These are phyloP conservation scores for Anisodus tanguticus DNA, from an alignment of 257 asterid species.

Conservation along the genomic window DNA sequence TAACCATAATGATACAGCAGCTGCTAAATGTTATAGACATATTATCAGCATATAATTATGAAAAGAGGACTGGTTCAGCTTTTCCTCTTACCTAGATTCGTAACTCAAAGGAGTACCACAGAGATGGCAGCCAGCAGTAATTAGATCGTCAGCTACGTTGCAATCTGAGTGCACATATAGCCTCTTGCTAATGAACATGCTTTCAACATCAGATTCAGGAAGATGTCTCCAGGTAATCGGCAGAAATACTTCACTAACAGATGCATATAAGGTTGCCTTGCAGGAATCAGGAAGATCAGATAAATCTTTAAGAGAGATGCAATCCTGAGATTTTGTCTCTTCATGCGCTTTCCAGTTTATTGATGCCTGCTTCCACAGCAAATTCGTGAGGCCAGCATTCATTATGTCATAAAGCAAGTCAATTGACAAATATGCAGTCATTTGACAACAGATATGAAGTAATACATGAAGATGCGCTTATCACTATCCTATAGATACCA, in stretches of 20 bases:
- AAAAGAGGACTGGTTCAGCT: slow-evolving; percentile 6
- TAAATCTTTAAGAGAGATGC: slow-evolving; percentile 56
- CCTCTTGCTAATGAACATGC: slow-evolving; percentile 73
- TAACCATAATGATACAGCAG: slow-evolving; percentile 24
- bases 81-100: slow-evolving; percentile 45
- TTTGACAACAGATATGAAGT: not conserved
- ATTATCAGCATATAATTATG: not conserved
- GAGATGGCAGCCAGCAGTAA: slow-evolving; percentile 63
- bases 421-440: not conserved
- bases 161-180: slow-evolving; percentile 42
- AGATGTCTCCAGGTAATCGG: slow-evolving; percentile 63
- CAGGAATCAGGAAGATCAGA: slow-evolving; percentile 45
- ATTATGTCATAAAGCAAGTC: slow-evolving; percentile 23
- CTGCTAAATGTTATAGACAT: slow-evolving; percentile 14
- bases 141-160: slow-evolving; percentile 61
- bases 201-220: slow-evolving; percentile 59
- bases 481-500: not conserved
- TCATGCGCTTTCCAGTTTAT: slow-evolving; percentile 68
- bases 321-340: slow-evolving; percentile 53
- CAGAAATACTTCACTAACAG: slow-evolving; percentile 68
- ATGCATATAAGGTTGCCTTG: slow-evolving; percentile 59
- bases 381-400: not conserved
- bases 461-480: not conserved
- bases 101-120: slow-evolving; percentile 60
- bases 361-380: slow-evolving; percentile 45